Percentiles rank a stretch among this genome's conserved stretches.
Evolutionary conservation across 768 basidiomycete genomes (phyloP).

Genomic region (Cystofilobasidium ferigula): DNA sequence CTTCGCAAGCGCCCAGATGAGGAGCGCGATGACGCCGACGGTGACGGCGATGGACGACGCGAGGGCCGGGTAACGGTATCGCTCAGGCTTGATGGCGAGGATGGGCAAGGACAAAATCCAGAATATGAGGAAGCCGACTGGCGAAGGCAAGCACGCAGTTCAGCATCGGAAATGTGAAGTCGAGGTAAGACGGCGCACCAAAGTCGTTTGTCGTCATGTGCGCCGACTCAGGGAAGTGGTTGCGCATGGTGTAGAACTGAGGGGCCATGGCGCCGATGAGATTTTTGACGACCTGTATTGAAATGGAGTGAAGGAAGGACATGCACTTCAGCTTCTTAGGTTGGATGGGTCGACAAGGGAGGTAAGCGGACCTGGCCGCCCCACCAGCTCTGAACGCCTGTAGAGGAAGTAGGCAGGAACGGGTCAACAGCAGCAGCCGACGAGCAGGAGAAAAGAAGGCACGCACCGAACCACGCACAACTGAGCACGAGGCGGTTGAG

Average conservation of each 20-base stretch:
- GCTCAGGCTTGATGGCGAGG: conserved; percentile 31
- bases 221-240: conserved; percentile 26
- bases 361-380: too few species aligned
- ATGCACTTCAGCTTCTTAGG: too few species aligned
- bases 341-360: too few species aligned
- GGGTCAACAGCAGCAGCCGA: conserved; percentile 12
- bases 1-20: conserved; percentile 29
- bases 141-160: neutral
- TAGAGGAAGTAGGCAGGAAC: conserved; percentile 2
- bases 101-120: conserved; percentile 30
- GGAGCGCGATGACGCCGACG: conserved; percentile 27
- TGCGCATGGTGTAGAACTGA: conserved; percentile 31
- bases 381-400: conserved; percentile 31
- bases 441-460: conserved; percentile 19
- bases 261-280: conserved; percentile 29
- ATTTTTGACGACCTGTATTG: conserved; percentile 30
- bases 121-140: conserved; percentile 28
- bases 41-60: conserved; percentile 28
- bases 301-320: too few species aligned
- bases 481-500: conserved; percentile 30
- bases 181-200: neutral
- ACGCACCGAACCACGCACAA: neutral
- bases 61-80: conserved; percentile 31
- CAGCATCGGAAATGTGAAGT: neutral
- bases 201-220: conserved; percentile 32